These are phyloP conservation scores for Annulohypoxylon stygium DNA, from an alignment of 495 filamentous ascomycete genomes.

Conservation along the genomic window DNA sequence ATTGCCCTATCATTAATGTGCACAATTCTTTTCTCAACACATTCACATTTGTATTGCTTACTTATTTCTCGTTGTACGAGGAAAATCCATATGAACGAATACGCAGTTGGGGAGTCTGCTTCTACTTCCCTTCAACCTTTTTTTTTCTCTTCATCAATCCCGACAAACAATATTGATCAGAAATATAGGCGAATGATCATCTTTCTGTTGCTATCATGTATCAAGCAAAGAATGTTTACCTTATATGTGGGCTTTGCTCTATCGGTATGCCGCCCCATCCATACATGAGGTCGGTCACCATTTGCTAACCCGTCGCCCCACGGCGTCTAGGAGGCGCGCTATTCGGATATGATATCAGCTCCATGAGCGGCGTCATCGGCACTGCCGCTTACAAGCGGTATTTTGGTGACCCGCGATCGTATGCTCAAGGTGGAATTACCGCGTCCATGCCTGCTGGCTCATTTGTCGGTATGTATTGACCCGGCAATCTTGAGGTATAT, in stretches of 20 bases:
- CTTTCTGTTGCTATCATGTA: slow-evolving; percentile 46
- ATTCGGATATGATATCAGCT: slow-evolving; percentile 81
- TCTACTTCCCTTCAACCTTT: background rate
- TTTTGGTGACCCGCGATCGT: slow-evolving; percentile 67
- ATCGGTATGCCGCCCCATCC: slow-evolving; percentile 62
- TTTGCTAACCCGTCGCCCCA: background rate
- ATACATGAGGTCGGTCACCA: background rate
- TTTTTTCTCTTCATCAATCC: background rate
- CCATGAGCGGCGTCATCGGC: slow-evolving; percentile 76
- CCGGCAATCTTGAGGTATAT: background rate
- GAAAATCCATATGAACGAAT: background rate
- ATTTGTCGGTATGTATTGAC: slow-evolving; percentile 61
- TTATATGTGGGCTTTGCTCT: slow-evolving; percentile 74
- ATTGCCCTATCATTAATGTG: background rate
- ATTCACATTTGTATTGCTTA: background rate
- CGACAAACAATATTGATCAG: background rate
- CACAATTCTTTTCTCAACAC: background rate
- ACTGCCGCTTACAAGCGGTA: slow-evolving; percentile 72
- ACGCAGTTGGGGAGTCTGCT: background rate
- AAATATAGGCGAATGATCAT: background rate
- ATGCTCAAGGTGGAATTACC: slow-evolving; percentile 73
- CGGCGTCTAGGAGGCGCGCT: slow-evolving; percentile 68
- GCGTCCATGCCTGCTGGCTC: slow-evolving; percentile 83
- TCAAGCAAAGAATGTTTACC: slow-evolving; percentile 68
- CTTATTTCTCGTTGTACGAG: background rate